Base-by-base conservation (phyloP, 2,329 filamentous ascomycete genomes). In the Fusarium sp. region DNA sequence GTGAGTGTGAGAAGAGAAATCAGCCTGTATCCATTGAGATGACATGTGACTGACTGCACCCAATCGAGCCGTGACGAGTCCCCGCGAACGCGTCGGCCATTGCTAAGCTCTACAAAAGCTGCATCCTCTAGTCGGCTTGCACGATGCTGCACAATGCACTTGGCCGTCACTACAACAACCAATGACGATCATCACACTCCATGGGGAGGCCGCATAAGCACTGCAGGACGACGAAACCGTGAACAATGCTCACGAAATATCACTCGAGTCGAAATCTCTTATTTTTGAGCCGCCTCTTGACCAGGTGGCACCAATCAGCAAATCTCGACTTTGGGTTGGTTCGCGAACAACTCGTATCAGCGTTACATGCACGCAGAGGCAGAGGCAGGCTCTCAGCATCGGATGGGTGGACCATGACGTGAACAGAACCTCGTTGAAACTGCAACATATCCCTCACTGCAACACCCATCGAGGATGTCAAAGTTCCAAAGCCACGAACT, bases 401-500 rank as follows among this genome's bases (percentile, higher is more conserved):
- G 20, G 25, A 11, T 29, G 58, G 58, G 58, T 47, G 58, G 20
- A 20, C 40, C 16, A 25, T 27, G 56, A 40, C 22, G 33, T 36
- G 31, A 58, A 47, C 22, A 18, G 42, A 47, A 29, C 57, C 22
- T 58, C 35, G 8, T 40, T 38, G 18, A 29, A 27, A n/a, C 27
- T 20, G 25, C 57, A 59, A 40, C 56, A 35, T 58, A 27, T 29
- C 57, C 25, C 57, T 42, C 25, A n/a, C 35, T 40, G 36, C 57
- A 42, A 42, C 13, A 42, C 16, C 57, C 13, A 10, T 42, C 14
- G 27, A 40, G 18, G 8, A 31, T 8, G n/a, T 27, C 65, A 60
- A n/a, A n/a, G 65, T 52, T 66, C 70, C 57, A 61, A 71, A 63
- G 62, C 58, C 65, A 36, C 27, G 69, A 68, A 45, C 66, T 62